Base-by-base conservation (phyloP, 192 early-diverging fungal genomes). In the Linnemannia elongata region DNA sequence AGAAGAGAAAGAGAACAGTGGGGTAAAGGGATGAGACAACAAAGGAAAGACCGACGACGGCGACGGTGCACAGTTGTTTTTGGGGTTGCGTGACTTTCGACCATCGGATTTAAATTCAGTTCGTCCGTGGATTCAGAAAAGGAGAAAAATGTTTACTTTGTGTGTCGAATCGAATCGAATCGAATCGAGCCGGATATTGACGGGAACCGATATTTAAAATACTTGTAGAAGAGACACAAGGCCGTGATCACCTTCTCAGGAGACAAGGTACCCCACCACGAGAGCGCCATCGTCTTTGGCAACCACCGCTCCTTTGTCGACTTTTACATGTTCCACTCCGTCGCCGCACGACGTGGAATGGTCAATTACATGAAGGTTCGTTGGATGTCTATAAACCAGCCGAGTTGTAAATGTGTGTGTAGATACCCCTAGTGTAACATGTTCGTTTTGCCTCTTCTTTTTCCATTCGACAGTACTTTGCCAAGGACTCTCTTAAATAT, bases 401-500 rank as follows among this genome's bases (percentile, higher is more conserved):
- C 22, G 45, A 5, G 22, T 18, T 35, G 1, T 71, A 4, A 44
- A 73, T 8, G 9, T 33, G 33, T 30, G 12, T 33, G 0, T 27
- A 13, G n/a, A 66, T 66, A 10, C 27, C 24, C 45, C 9, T 0
- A 44, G 38, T 10, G 27, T 42, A 69, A 33, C 76, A 52, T 74
- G 10, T 17, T 17, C 30, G 49, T 76, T 27, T 69, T 36, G 30
- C 55, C 22, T 45, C 24, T 33, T 39, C 22, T 72, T 39, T 80
- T 44, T 13, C 54, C 18, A 55, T 47, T 63, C 38, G 57, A 1
- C 87, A 93, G 91, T 93, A 93, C 80, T 93, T 93, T 90, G 89
- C 90, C 36, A 93, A 93, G 79, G 92, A 93, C 79, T 93, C 92
- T 8, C 60, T 93, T 17, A 93, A 93, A 91, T 93, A 85, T 74